Evolutionary conservation across 192 early-diverging fungal species (phyloP).

Genomic region (Umbelopsis sp.): DNA sequence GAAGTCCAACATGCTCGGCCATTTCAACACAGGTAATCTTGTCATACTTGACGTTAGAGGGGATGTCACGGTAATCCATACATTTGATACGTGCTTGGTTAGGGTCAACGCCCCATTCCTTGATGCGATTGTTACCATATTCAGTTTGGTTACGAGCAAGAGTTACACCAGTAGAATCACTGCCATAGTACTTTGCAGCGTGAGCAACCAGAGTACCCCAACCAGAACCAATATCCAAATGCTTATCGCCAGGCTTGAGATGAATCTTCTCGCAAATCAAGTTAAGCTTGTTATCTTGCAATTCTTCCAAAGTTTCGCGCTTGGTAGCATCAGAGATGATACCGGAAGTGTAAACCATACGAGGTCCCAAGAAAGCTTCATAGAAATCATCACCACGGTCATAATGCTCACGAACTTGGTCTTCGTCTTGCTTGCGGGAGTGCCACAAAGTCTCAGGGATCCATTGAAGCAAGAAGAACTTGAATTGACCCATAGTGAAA

Average conservation of each 20-base stretch:
- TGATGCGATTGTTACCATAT: slow-evolving; percentile 84
- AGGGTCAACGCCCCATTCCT: slow-evolving; percentile 74
- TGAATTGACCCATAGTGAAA: slow-evolving; percentile 80
- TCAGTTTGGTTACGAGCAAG: slow-evolving; percentile 90
- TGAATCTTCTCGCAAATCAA: slow-evolving; percentile 85
- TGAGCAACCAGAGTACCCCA: slow-evolving; percentile 94
- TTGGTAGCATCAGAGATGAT: slow-evolving; percentile 76
- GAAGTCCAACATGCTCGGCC: slow-evolving; percentile 98
- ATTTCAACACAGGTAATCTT: slow-evolving; percentile 98
- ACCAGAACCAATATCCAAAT: slow-evolving; percentile 98
- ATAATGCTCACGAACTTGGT: slow-evolving; percentile 97
- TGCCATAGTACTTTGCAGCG: slow-evolving; percentile 87
- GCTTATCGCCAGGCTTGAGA: slow-evolving; percentile 83
- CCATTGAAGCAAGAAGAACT: slow-evolving; percentile 96
- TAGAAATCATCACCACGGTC: slow-evolving; percentile 99
- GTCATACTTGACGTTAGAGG: slow-evolving; percentile 84
- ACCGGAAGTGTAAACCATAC: slow-evolving; percentile 97
- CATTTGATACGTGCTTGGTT: slow-evolving; percentile 80
- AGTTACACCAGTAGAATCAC: slow-evolving; percentile 92
- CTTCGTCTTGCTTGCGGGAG: slow-evolving; percentile 96
- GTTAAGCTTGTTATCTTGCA: slow-evolving; percentile 96
- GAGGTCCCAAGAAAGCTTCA: slow-evolving; percentile 88
- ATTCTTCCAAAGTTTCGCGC: slow-evolving; percentile 87
- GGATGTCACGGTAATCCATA: slow-evolving; percentile 99
- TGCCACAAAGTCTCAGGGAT: slow-evolving; percentile 98